Evolutionary conservation across 768 basidiomycete genomes (phyloP).

Genomic region (Boletellus emodensis): DNA sequence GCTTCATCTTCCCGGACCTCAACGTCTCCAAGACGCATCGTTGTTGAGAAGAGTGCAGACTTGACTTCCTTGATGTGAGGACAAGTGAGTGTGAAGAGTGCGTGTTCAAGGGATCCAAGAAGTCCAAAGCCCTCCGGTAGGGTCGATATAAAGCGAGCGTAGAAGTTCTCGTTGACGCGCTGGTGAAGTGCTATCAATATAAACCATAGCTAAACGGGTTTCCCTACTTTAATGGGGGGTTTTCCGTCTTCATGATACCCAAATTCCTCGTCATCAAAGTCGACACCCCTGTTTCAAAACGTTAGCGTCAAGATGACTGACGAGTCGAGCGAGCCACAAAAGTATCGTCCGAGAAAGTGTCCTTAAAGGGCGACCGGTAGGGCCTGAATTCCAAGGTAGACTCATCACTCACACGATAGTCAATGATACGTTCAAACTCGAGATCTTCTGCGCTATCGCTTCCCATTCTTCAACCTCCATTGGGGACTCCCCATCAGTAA

Average conservation of each 20-base stretch:
- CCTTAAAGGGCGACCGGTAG: neutral
- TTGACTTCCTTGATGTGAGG: conserved; percentile 68
- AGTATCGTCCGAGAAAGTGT: no score
- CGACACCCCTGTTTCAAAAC: conserved; percentile 62
- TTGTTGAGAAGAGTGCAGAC: conserved; percentile 59
- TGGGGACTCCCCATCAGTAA: conserved; percentile 82
- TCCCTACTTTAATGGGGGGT: conserved; percentile 63
- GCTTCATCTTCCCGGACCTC: conserved; percentile 65
- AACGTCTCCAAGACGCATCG: conserved; percentile 75
- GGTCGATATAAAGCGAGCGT: conserved; percentile 39
- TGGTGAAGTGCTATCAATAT: conserved; percentile 25
- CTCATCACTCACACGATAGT: conserved; percentile 61
- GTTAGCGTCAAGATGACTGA: conserved; percentile 5
- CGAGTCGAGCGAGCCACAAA: neutral
- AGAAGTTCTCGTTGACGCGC: conserved; percentile 77
- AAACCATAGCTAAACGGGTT: neutral
- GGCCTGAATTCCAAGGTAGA: neutral
- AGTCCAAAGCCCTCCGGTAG: conserved; percentile 32
- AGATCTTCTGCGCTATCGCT: conserved; percentile 60
- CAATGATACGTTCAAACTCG: conserved; percentile 50
- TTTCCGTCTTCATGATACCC: conserved; percentile 67
- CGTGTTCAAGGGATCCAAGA: conserved; percentile 28
- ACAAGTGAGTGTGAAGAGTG: conserved; percentile 24
- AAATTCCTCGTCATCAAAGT: conserved; percentile 76
- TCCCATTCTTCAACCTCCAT: conserved; percentile 78